These are phyloP conservation scores for Picochlorum sp. DNA, from an alignment of 139 green algal genomes.

Conservation along the genomic window DNA sequence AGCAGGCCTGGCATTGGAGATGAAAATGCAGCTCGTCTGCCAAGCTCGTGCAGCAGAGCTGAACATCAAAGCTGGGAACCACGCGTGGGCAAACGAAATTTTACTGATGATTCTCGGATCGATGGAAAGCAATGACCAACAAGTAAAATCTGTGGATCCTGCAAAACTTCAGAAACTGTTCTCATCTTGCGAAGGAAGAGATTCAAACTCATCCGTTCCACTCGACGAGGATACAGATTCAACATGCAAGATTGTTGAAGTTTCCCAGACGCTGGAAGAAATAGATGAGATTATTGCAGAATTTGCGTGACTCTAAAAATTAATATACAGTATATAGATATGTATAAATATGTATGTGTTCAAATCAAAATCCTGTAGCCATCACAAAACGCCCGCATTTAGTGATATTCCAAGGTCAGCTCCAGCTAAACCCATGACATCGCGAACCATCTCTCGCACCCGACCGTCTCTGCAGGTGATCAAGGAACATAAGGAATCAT, in stretches of 20 bases:
- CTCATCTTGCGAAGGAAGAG: background rate
- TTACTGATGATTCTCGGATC: conserved; percentile 23
- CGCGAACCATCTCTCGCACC: conserved; percentile 28
- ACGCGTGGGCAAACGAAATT: conserved; percentile 14
- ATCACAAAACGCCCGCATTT: background rate
- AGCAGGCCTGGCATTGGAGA: conserved; percentile 11
- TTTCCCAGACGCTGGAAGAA: background rate
- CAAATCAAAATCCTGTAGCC: background rate
- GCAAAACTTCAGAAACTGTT: background rate
- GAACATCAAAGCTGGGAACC: conserved; percentile 20
- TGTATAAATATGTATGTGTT: conserved; percentile 1
- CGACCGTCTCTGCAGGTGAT: conserved; percentile 35
- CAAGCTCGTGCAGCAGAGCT: conserved; percentile 16
- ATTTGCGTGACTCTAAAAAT: background rate
- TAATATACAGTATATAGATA: background rate
- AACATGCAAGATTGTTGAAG: background rate
- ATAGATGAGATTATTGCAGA: conserved; percentile 3
- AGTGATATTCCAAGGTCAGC: conserved; percentile 36
- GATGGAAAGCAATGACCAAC: background rate
- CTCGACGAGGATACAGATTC: background rate
- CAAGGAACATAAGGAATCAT: conserved; percentile 31
- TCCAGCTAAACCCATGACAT: conserved; percentile 41
- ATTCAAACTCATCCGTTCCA: background rate
- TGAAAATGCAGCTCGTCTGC: background rate
- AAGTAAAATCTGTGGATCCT: background rate